Conservation (phyloP, 768 basidiomycete genomes). For the Lactarius deliciosus region DNA sequence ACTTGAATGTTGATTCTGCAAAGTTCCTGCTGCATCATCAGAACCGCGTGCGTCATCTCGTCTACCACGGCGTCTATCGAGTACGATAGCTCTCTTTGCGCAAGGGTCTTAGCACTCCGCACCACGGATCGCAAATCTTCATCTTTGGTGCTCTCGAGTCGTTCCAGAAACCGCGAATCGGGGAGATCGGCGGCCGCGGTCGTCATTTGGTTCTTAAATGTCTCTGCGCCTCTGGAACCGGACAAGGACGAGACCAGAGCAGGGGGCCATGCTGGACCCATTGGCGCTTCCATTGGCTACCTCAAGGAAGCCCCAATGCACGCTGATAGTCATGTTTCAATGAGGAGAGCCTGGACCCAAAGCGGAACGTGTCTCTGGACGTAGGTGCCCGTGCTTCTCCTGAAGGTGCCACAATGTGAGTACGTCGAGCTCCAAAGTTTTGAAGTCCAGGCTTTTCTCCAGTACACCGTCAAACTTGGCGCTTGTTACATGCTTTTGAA, state of each 20-base stretch:
- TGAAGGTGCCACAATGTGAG: neutral
- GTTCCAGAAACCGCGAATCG: conserved; percentile 21
- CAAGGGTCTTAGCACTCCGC: neutral
- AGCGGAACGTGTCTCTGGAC: neutral
- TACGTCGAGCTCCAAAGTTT: neutral
- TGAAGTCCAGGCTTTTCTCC: neutral
- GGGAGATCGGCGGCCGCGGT: neutral
- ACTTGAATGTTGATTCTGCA: conserved; percentile 4
- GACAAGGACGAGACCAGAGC: neutral
- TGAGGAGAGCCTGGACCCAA: conserved; percentile 4
- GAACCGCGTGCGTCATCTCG: conserved; percentile 7
- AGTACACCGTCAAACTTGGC: conserved; percentile 1
- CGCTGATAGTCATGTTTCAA: neutral
- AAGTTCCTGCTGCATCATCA: conserved; percentile 13
- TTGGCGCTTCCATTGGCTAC: neutral
- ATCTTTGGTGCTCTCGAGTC: conserved; percentile 3
- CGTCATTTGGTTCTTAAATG: conserved; percentile 15
- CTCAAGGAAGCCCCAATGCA: neutral
- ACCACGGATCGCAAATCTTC: conserved; percentile 13
- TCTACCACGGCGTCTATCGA: conserved; percentile 12
- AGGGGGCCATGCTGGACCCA: neutral
- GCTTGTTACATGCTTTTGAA: neutral
- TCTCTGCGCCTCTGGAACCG: neutral
- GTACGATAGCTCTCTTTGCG: conserved; percentile 7
- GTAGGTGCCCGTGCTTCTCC: neutral